Evolutionary conservation across 2,329 filamentous ascomycete species (phyloP), one percentile per base, ranked within the genome.

Genomic region (Fusarium siculi): DNA sequence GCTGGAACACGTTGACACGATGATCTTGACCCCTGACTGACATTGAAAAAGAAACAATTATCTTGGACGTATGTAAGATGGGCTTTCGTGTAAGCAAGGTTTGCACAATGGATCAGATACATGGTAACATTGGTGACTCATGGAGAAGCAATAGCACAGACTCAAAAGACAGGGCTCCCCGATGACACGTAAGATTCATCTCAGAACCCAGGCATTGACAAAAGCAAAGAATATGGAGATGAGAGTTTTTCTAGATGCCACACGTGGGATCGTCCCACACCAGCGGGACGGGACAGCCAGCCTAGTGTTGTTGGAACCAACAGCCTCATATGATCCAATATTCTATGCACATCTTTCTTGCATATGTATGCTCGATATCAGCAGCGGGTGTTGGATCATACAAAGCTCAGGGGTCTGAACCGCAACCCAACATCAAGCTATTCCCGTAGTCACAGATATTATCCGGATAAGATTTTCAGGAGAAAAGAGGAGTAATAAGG

Each of bases 221-320:
- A 47, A 68, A 53, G 39, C 50, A 64, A 68, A 71, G 63, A 60
- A 37, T 58, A 63, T 68, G 44, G 50, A 53, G 49, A 67, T 54
- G 40, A 28, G 30, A 52, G 42, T 39, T 73, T 63, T 54, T 63
- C 32, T 23, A 54, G 46, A 71, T 71, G 70, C 53, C 39, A 58
- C 70, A 72, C 70, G 70, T 73, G 71, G 54, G 44, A 65, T 42
- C 32, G 70, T 71, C 64, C 71, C 71, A 74, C 42, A 55, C 58
- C 55, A 39, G 55, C 55, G 71, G 71, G 62, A 73, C 70, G 63
- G 70, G 66, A 71, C 37, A 63, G 43, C 32, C 9, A 30, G 55
- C 44, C 55, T 43, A 30, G n/a, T 39, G 65, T 36, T 64, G 63
- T 36, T 68, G 34, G 65, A 70, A 47, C 53, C 59, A 73, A 66